Conservation (phyloP, 805 yeast species). For the Kodamaea sagamina region DNA sequence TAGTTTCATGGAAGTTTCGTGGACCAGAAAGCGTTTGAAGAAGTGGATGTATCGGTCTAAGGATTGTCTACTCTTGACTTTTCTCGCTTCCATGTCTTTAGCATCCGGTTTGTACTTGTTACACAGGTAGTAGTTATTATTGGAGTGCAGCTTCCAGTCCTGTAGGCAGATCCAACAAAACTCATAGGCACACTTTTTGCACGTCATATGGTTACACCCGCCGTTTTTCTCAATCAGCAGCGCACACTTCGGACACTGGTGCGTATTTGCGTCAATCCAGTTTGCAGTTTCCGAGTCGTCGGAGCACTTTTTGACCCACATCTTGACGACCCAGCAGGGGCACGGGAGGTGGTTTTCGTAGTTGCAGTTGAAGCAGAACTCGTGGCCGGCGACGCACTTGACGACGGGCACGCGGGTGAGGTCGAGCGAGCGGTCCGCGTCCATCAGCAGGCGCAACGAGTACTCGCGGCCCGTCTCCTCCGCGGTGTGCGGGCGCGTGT, state of each 20-base stretch:
- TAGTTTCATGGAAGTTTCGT: constrained; percentile 72
- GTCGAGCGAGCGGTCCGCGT: constrained; percentile 13
- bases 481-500: constrained; percentile 14
- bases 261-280: constrained; percentile 86
- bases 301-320: constrained; percentile 77
- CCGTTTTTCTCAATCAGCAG: constrained; percentile 88
- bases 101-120: constrained; percentile 43
- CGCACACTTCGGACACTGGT: constrained; percentile 81
- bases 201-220: constrained; percentile 96
- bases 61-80: constrained; percentile 47
- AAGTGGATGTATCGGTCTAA: constrained; percentile 72
- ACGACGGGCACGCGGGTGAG: constrained; percentile 60
- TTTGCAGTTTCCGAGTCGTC: constrained; percentile 87
- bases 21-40: constrained; percentile 71
- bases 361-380: constrained; percentile 77
- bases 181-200: constrained; percentile 72
- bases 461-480: constrained; percentile 21
- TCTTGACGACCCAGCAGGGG: constrained; percentile 67
- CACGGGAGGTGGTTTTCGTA: constrained; percentile 80
- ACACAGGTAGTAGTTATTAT: constrained; percentile 66
- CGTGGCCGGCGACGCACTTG: constrained; percentile 62
- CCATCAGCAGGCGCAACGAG: constrained; percentile 10
- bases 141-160: constrained; percentile 71
- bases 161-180: constrained; percentile 94
- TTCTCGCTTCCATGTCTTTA: constrained; percentile 43